A percentile compares a stretch with the other conserved stretches of the same genome.
Conservation (phyloP, 148 eudicot genomes). For the Tetragonia tetragonoides region DNA sequence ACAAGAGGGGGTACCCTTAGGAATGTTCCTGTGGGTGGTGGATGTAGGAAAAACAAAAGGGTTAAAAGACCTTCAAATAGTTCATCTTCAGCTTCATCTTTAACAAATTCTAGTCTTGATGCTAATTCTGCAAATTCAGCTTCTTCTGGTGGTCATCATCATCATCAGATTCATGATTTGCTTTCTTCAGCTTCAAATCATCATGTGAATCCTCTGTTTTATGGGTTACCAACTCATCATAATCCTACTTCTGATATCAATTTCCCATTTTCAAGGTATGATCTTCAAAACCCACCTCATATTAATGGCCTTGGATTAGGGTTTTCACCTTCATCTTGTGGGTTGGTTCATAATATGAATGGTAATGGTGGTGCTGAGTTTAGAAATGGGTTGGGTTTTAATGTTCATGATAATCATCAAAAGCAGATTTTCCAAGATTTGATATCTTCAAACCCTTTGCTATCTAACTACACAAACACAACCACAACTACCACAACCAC, state of each 20-base stretch:
- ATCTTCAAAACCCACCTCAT: constrained; percentile 39
- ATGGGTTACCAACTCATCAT: constrained; percentile 32
- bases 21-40: constrained; percentile 59
- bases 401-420: not conserved
- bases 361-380: constrained; percentile 8
- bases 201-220: constrained; percentile 26
- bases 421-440: constrained; percentile 37
- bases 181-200: constrained; percentile 3
- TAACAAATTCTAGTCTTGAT: constrained; percentile 6
- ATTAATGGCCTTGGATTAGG: constrained; percentile 51
- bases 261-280: constrained; percentile 42
- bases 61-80: constrained; percentile 29
- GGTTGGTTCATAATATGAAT: too few relatives aligned
- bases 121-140: constrained; percentile 10
- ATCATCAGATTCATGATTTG: constrained; percentile 5
- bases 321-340: constrained; percentile 33
- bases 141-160: not conserved
- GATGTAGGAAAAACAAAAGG: constrained; percentile 57
- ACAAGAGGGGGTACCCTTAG: constrained; percentile 65
- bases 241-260: constrained; percentile 30
- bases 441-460: constrained; percentile 31
- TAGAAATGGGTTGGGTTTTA: not conserved
- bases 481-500: not conserved
- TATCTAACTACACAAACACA: constrained; percentile 29
- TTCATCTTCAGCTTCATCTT: constrained; percentile 19